Conservation (phyloP, 441 rosid genomes). For the Arabidopsis hybrid region DNA sequence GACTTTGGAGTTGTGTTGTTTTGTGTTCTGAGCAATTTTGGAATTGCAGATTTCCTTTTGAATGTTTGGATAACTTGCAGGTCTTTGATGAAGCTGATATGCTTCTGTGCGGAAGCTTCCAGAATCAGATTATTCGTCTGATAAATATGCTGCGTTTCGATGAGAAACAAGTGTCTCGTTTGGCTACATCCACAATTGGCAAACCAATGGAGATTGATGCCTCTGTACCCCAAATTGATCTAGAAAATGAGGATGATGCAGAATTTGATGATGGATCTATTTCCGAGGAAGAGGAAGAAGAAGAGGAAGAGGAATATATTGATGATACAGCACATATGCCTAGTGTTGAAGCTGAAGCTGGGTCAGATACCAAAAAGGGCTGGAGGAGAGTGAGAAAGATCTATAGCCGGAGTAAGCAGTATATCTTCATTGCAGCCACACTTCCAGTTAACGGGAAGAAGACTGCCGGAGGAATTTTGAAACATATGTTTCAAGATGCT, state of each 20-base stretch:
- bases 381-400: slow-evolving; percentile 83
- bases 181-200: slow-evolving; percentile 44
- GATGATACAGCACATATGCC: slow-evolving; percentile 48
- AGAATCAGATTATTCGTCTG: slow-evolving; percentile 84
- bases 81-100: slow-evolving; percentile 99
- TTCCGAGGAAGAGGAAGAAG: slow-evolving; percentile 37
- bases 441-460: slow-evolving; percentile 92
- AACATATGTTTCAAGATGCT: slow-evolving; percentile 90
- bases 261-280: slow-evolving; percentile 47
- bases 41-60: neutral
- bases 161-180: slow-evolving; percentile 71
- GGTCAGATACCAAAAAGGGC: slow-evolving; percentile 52
- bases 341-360: slow-evolving; percentile 43
- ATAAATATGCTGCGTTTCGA: slow-evolving; percentile 78
- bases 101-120: slow-evolving; percentile 95
- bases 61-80: slow-evolving; percentile 51
- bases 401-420: slow-evolving; percentile 87
- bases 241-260: slow-evolving; percentile 44
- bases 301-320: slow-evolving; percentile 56
- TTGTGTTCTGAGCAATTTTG: slow-evolving; percentile 33
- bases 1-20: neutral
- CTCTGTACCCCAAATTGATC: slow-evolving; percentile 40
- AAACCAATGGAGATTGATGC: slow-evolving; percentile 43
- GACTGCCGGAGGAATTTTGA: slow-evolving; percentile 90
- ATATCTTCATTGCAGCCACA: slow-evolving; percentile 93